Evolutionary conservation across 202 grass and related monocot species (phyloP), one percentile per base, ranked within the genome.

Genomic region (Miscanthus sacchariflorus): DNA sequence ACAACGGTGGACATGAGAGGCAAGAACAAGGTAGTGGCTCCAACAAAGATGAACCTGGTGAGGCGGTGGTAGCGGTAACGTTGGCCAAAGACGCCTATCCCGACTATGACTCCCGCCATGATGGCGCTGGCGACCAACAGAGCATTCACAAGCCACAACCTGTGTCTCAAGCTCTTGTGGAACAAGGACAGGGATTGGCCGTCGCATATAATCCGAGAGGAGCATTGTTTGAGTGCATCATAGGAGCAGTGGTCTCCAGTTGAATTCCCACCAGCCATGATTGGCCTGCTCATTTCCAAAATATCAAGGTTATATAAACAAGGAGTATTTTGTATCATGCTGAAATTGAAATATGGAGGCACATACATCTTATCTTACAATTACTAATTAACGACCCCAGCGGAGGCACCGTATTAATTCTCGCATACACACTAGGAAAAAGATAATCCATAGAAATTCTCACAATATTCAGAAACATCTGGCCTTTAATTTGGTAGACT

Each of bases 1-100:
- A 73, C 7, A 4, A 66, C 39, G 11, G 15, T 64, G 43, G 77
- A 74, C 28, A 81, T 12, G 76, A 87, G 19, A 8, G 85, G 85
- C 4, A 81, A 5, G 54, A 66, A 80, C 24, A 87, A 19, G 2
- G 68, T 12, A 12, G 52, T 46, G 40, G 68, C 77, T 5, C 50
- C 85, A 0, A 25, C 0, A 1, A 74, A 74, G 52, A 87, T 43
- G 5, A 25, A 73, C 5, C 68, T 40, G 9, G 40, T 39, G 0
- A 81, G 36, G 0, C 19, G 19, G 6, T 66, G 78, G 52, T 39
- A 52, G 7, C 49, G 66, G 21, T 72, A 80, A 5, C 84, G 84
- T 0, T 42, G 49, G 49, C 18, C 52, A 13, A 73, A 80, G 50
- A 19, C 25, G 7, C 84, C 84, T 3, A 80, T 72, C 0, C 49